phyloP scores from a whole-genome alignment of 371 early-diverging fungal species.

The Sporodiniella umbellata region DNA sequence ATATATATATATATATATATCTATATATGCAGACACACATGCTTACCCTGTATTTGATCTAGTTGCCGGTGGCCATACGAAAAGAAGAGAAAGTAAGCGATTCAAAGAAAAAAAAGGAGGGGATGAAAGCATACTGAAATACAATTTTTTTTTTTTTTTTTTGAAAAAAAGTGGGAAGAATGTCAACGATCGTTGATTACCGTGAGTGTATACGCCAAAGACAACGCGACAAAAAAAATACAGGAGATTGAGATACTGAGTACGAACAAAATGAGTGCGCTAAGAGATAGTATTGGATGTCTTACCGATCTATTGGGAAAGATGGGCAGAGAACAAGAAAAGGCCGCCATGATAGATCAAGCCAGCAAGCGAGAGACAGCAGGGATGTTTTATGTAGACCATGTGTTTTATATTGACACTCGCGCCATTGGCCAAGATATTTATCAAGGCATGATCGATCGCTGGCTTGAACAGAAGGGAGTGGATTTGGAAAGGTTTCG shows the following conservation, averaged over 20 bases:
- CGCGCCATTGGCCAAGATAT: neutral
- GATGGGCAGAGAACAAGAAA: conserved; percentile 3
- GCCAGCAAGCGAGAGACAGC: conserved; percentile 20
- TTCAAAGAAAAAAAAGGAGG: too few species aligned
- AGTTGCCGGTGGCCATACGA: too few species aligned
- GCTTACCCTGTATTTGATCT: neutral
- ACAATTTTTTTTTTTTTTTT: too few species aligned
- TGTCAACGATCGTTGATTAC: conserved; percentile 14
- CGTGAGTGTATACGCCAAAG: conserved; percentile 31
- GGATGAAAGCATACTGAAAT: too few species aligned
- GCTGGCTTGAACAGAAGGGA: conserved; percentile 11
- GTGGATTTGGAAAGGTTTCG: conserved; percentile 8
- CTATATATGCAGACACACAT: neutral
- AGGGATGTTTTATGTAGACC: conserved; percentile 44
- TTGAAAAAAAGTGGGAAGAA: neutral
- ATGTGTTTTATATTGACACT: conserved; percentile 45
- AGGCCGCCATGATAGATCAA: neutral
- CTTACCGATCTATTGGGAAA: conserved; percentile 20
- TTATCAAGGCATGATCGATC: neutral
- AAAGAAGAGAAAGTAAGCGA: too few species aligned
- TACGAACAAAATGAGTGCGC: conserved; percentile 30
- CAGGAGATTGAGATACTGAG: conserved; percentile 52
- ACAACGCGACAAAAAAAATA: conserved; percentile 16
- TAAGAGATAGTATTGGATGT: conserved; percentile 52
- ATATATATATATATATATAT: neutral